phyloP scores from a whole-genome alignment of 352 stramenopile species.

The Pythium scleroteichum region DNA sequence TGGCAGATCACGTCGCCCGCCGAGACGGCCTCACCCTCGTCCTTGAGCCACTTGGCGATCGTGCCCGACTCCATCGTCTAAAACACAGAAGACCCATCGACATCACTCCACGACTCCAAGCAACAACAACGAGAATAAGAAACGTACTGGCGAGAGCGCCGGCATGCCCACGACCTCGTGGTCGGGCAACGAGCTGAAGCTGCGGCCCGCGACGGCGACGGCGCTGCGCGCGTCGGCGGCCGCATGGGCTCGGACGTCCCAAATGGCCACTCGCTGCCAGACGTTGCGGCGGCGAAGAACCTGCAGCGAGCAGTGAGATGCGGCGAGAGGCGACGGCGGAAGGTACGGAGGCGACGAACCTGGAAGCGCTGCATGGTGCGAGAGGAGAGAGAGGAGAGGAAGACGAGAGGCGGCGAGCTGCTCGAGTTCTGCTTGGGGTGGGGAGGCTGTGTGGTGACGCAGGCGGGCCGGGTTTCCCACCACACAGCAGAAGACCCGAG shows the following conservation, averaged over 20 bases:
- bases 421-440: conserved; percentile 27
- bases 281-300: conserved; percentile 58
- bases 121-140: not conserved
- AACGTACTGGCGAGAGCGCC: conserved; percentile 57
- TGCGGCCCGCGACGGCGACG: conserved; percentile 27
- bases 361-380: conserved; percentile 65
- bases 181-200: conserved; percentile 65
- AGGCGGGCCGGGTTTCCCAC: conserved; percentile 6
- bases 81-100: not conserved
- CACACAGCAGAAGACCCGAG: not conserved
- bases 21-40: conserved; percentile 89
- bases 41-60: conserved; percentile 94
- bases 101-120: not conserved
- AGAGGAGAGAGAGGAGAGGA: conserved; percentile 6
- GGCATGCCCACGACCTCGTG: conserved; percentile 80
- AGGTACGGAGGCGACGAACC: conserved; percentile 28
- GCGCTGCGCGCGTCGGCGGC: conserved; percentile 23
- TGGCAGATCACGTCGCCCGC: conserved; percentile 93
- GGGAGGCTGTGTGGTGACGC: conserved; percentile 25
- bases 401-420: conserved; percentile 2
- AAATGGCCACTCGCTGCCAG: conserved; percentile 58
- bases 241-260: conserved; percentile 36
- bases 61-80: conserved; percentile 95
- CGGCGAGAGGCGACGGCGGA: not conserved
- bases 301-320: conserved; percentile 20